A percentile compares a stretch with the other conserved stretches of the same genome.
phyloP scores from a whole-genome alignment of 1,139 yeast species.

The Taphrina deformans region DNA sequence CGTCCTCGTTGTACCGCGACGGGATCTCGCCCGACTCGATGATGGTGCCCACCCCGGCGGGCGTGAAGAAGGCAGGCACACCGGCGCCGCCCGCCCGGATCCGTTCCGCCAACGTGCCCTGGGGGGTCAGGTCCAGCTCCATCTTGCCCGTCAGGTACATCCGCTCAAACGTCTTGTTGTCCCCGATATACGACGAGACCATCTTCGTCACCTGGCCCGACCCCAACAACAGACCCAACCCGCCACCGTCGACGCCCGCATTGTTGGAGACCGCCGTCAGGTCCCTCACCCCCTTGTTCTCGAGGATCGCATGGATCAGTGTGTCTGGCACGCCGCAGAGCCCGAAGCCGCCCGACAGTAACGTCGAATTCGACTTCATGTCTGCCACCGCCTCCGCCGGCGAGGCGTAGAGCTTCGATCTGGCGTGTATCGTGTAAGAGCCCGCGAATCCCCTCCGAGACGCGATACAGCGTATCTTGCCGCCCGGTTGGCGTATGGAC shows the following conservation, averaged over 20 bases:
- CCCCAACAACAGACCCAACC: constrained; percentile 50
- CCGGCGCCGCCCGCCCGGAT: constrained; percentile 57
- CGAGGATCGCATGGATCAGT: constrained; percentile 48
- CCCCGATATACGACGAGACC: constrained; percentile 55
- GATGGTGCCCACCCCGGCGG: constrained; percentile 58
- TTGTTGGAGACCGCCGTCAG: constrained; percentile 55
- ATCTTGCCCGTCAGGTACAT: constrained; percentile 51
- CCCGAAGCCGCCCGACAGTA: constrained; percentile 56
- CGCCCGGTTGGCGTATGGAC: background rate
- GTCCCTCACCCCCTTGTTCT: constrained; percentile 46
- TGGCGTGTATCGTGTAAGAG: background rate
- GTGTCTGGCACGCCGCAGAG: constrained; percentile 56
- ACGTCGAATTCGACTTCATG: constrained; percentile 46
- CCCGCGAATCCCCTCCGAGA: background rate
- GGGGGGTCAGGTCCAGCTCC: constrained; percentile 54
- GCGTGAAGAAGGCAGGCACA: constrained; percentile 54
- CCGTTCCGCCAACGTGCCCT: constrained; percentile 56
- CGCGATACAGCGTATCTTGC: background rate
- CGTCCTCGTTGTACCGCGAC: constrained; percentile 47
- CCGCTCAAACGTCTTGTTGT: constrained; percentile 51
- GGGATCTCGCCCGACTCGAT: constrained; percentile 55
- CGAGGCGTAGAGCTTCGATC: constrained; percentile 31
- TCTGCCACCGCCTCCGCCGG: constrained; percentile 47
- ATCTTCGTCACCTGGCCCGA: constrained; percentile 53
- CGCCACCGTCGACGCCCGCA: constrained; percentile 54